Percentiles rank a stretch among this genome's conserved stretches.
Evolutionary conservation across 2,329 filamentous ascomycete species (phyloP).

Genomic region (Epicoccum nigrum): DNA sequence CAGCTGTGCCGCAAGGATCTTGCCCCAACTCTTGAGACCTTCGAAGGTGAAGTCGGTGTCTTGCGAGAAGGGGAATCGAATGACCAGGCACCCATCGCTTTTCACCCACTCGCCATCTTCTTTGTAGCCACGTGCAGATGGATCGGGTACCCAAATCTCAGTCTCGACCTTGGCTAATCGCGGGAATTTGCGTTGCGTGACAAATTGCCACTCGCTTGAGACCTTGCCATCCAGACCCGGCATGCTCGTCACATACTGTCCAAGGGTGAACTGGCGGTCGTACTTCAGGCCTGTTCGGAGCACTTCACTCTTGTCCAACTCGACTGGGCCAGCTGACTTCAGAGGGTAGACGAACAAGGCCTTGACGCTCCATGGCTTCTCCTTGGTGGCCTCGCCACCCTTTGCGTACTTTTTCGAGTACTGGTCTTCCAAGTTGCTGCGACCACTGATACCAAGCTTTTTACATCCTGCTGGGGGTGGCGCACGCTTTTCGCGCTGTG

Average conservation of each 20-base stretch:
- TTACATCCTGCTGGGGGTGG: conserved; percentile 55
- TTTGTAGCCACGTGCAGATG: conserved; percentile 59
- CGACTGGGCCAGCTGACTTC: conserved; percentile 80
- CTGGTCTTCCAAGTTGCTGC: conserved; percentile 63
- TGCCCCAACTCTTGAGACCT: conserved; percentile 41
- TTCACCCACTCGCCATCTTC: conserved; percentile 56
- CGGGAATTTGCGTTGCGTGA: conserved; percentile 73
- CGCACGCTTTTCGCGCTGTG: conserved; percentile 28
- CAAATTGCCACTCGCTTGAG: conserved; percentile 66
- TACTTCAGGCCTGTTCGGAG: conserved; percentile 73
- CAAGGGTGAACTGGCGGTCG: conserved; percentile 84
- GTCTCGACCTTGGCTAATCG: conserved; percentile 72
- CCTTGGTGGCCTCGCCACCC: conserved; percentile 32
- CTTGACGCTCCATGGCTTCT: conserved; percentile 58
- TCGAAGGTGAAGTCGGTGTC: conserved; percentile 42
- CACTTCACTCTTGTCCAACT: conserved; percentile 69
- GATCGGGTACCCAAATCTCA: conserved; percentile 73
- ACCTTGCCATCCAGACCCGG: conserved; percentile 53
- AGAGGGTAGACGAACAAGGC: conserved; percentile 82
- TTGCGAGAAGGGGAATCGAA: conserved; percentile 66
- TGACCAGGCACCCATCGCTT: conserved; percentile 66
- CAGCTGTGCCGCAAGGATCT: conserved; percentile 43
- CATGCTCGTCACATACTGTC: conserved; percentile 60
- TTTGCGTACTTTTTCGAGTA: conserved; percentile 57
- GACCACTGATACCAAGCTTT: conserved; percentile 56